Evolutionary conservation across 257 asterid species (phyloP), one percentile per base, ranked within the genome.

Genomic region (Nicotiana noctiflora): DNA sequence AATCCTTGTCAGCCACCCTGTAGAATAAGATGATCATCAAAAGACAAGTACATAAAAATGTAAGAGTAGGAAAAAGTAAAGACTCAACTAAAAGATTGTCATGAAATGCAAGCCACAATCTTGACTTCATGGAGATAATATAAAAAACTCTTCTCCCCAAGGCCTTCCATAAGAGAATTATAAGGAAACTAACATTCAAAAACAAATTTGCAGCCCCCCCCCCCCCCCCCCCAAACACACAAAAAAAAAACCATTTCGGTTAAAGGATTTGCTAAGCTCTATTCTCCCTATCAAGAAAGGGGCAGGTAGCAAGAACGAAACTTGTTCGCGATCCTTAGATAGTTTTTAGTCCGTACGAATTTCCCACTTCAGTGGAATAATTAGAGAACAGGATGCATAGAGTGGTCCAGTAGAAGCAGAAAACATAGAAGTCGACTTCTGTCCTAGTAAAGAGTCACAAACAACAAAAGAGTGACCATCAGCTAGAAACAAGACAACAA

Each of bases 1-100:
- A 95, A 77, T 95, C 98, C 88, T 91, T 93, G 76, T 95, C 97
- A 79, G 97, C 97, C 83, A 93, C 99, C 91, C 99, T 95, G 89
- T 75, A 87, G 59, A 78, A 81, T 32, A 84, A 85, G 75, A 61
- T 23, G 82, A 83, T 79, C 74, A 37, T 17, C 37, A 51, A 76
- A 82, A 81, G 83, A 79, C 46, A 80, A 82, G 57, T 15, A 61
- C 31, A 49, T 40, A 65, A 27, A 72, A 60, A 64, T 68, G 56
- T 51, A 80, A 62, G 53, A 55, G 75, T 46, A 52, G 82, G 66
- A 49, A 29, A n/a, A n/a, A n/a, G n/a, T n/a, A n/a, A n/a, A 14
- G 81, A 12, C 14, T 55, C 31, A n/a, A 29, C 18, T 70, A 75
- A 49, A 14, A 72, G 37, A 77, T 52, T 21, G 60, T 49, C 81